Evolutionary conservation across 1,284 basidiomycete species (phyloP), one percentile per base, ranked within the genome.

Genomic region (Coriolopsis trogii): DNA sequence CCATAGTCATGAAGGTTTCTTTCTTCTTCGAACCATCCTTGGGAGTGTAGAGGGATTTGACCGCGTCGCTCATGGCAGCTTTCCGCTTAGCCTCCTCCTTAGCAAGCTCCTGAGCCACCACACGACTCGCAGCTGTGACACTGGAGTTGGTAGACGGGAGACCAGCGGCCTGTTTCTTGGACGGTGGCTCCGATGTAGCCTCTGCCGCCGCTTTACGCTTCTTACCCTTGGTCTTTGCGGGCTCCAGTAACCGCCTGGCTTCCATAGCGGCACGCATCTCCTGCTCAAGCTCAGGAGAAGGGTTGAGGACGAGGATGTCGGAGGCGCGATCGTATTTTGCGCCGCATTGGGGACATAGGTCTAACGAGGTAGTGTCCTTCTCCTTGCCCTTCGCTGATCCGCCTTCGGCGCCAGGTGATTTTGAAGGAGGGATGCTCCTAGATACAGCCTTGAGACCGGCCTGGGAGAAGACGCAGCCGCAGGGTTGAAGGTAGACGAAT

Each of bases 401-500:
- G 63, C 65, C 42, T 69, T 67, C 59, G 16, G 55, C 31, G 4
- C 76, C 66, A 4, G 76, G 65, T 2, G 73, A 62, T 5, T 51
- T 56, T 15, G 54, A 46, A 1, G 73, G 53, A 6, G 66, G 62
- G 6, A 73, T 58, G 28, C 70, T 59, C 1, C n/a, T n/a, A n/a
- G 77, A 66, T 41, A 93, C 74, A 0, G 84, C 83, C 55, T 83
- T 85, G 36, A 94, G 74, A 4, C 86, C 90, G 0, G 84, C 84
- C 50, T 87, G 85, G 4, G 89, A 87, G 70, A 94, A 87, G 28
- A 91, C 92, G 66, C 92, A 95, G n/a, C 93, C 93, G 63, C 94
- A 97, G 0, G 85, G 73, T n/a, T 78, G 75, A 57, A 96, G 72
- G 66, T 93, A 95, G 49, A 93, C 84, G 68, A 97, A 97, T 0